phyloP scores from a whole-genome alignment of 2,329 filamentous ascomycete genomes.

The Ophiostoma australiae region DNA sequence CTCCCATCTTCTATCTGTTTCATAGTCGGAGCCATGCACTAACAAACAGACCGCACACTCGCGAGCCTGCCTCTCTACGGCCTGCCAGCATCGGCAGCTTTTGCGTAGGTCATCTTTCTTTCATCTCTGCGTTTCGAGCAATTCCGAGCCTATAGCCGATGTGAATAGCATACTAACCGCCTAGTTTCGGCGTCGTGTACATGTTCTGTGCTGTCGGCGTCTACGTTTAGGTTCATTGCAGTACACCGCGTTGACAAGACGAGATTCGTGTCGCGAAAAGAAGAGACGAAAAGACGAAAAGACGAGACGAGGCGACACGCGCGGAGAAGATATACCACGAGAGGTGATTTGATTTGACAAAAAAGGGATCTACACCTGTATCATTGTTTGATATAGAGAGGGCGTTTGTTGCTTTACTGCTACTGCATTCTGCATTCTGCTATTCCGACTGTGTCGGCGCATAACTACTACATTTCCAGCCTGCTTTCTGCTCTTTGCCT shows the following conservation, averaged over 20 bases:
- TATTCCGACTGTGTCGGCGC: slow-evolving; percentile 1
- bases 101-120: slow-evolving; percentile 63
- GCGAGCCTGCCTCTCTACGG: slow-evolving; percentile 72
- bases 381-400: slow-evolving; percentile 36
- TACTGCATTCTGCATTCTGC: background rate
- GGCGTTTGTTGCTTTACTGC: slow-evolving; percentile 13
- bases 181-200: slow-evolving; percentile 86
- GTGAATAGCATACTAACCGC: background rate
- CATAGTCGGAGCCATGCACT: slow-evolving; percentile 12
- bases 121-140: background rate
- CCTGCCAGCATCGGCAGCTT: slow-evolving; percentile 77
- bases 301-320: background rate
- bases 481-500: background rate
- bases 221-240: slow-evolving; percentile 64
- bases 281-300: background rate
- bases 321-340: slow-evolving; percentile 11
- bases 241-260: background rate
- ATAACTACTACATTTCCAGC: background rate
- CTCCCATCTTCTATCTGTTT: background rate
- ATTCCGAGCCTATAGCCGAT: background rate
- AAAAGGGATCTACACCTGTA: slow-evolving; percentile 33
- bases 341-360: slow-evolving; percentile 1
- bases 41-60: slow-evolving; percentile 68
- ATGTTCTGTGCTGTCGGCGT: slow-evolving; percentile 99
- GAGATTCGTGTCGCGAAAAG: background rate